These are phyloP conservation scores for Eimeria maxima DNA, from an alignment of 169 alveolate genomes.

Conservation along the genomic window DNA sequence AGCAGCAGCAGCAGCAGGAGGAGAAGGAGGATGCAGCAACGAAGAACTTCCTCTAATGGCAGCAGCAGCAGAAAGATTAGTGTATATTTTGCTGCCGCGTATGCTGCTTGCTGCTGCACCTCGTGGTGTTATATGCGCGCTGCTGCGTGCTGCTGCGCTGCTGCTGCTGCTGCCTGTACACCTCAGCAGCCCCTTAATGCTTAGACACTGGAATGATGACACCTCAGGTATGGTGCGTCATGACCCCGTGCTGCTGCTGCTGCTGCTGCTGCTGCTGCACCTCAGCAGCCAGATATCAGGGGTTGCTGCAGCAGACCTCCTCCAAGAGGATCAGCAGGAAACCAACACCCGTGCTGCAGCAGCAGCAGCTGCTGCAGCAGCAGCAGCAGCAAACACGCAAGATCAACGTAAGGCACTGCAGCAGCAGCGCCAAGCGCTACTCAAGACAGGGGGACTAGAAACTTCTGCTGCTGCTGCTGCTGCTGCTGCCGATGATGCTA, in stretches of 20 bases:
- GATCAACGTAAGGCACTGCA: slow-evolving; percentile 51
- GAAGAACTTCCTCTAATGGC: slow-evolving; percentile 54
- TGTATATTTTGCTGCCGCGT: slow-evolving; percentile 57
- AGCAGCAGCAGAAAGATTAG: slow-evolving; percentile 52
- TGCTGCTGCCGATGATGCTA: slow-evolving; percentile 4
- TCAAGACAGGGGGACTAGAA: slow-evolving; percentile 47
- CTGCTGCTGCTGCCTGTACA: slow-evolving; percentile 75
- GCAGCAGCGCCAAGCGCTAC: slow-evolving; percentile 42
- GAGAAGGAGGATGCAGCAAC: slow-evolving; percentile 43
- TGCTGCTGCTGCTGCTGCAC: slow-evolving; percentile 70
- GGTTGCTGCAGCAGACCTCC: slow-evolving; percentile 26
- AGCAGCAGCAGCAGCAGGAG: slow-evolving; percentile 44
- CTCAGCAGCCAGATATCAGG: slow-evolving; percentile 36
- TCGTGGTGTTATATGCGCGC: slow-evolving; percentile 2
- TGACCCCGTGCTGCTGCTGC: slow-evolving; percentile 72
- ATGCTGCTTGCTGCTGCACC: slow-evolving; percentile 62
- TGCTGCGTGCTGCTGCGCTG: slow-evolving; percentile 50
- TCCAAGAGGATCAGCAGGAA: slow-evolving; percentile 31
- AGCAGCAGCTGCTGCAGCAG: neutral
- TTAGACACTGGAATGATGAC: slow-evolving; percentile 4
- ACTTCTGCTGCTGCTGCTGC: slow-evolving; percentile 67
- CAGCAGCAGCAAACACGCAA: slow-evolving; percentile 51
- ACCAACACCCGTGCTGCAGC: neutral
- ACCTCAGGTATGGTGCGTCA: slow-evolving; percentile 52
- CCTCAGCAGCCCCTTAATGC: slow-evolving; percentile 64